A percentile compares a stretch with the other conserved stretches of the same genome.
These are phyloP conservation scores for Lentinula boryana DNA, from an alignment of 768 basidiomycete species.

Conservation along the genomic window DNA sequence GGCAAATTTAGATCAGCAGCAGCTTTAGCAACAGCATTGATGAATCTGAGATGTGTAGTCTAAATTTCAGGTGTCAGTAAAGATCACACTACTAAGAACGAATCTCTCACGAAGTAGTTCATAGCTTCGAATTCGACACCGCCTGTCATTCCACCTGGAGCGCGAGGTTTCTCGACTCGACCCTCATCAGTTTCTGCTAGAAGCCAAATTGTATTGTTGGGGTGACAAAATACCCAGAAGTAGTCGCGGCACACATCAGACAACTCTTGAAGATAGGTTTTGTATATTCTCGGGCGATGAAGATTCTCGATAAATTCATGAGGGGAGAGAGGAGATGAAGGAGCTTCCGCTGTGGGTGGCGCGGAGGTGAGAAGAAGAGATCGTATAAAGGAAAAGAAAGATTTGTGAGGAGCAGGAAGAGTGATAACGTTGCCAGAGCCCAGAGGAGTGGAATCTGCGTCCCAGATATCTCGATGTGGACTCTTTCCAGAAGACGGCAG, in stretches of 20 bases:
- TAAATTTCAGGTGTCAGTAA: slow-evolving; percentile 22
- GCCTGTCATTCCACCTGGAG: slow-evolving; percentile 97
- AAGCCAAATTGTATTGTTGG: slow-evolving; percentile 88
- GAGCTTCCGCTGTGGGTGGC: slow-evolving; percentile 59
- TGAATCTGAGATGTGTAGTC: slow-evolving; percentile 83
- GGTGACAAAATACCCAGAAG: slow-evolving; percentile 97
- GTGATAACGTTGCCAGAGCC: slow-evolving; percentile 47
- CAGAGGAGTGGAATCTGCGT: slow-evolving; percentile 32
- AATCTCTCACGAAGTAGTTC: slow-evolving; percentile 77
- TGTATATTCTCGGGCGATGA: slow-evolving; percentile 69
- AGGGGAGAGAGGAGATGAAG: slow-evolving; percentile 54
- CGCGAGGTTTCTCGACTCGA: slow-evolving; percentile 83
- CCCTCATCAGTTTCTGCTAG: slow-evolving; percentile 77
- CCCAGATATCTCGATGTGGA: slow-evolving; percentile 51
- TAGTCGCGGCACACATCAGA: slow-evolving; percentile 90
- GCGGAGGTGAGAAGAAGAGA: slow-evolving; percentile 69
- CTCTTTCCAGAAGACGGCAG: slow-evolving; percentile 47
- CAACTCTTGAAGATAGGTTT: slow-evolving; percentile 76
- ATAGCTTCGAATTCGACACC: slow-evolving; percentile 99
- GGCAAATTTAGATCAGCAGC: slow-evolving; percentile 62
- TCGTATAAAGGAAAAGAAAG: slow-evolving; percentile 68
- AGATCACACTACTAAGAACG: not conserved
- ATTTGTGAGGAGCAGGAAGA: slow-evolving; percentile 69
- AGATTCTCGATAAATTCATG: slow-evolving; percentile 78
- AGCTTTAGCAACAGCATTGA: slow-evolving; percentile 72